Base-by-base conservation (phyloP, 1,284 basidiomycete genomes). In the Ganoderma multipileum region DNA sequence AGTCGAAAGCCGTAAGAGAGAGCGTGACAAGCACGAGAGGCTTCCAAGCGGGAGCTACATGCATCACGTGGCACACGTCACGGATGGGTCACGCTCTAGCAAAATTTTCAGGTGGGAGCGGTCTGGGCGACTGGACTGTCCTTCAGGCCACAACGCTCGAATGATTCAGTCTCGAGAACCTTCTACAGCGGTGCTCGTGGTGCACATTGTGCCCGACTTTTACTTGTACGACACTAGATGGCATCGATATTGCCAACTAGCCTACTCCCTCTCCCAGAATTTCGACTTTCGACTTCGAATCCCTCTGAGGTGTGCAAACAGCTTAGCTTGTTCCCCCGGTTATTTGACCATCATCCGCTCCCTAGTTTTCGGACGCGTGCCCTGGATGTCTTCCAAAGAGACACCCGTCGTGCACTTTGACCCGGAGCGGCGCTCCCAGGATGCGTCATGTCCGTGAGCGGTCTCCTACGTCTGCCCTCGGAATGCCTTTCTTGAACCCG, bases 391-490 rank as follows among this genome's bases (percentile, higher is more conserved):
- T 55, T 55, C 30, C 28, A 30, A 12, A 23, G n/a, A 33, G 52
- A 55, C 30, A 55, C 28, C 55, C 14, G n/a, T 23, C 33, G 30
- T 33, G 30, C 33, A n/a, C n/a, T 38, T 58, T 20, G 18, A 18
- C n/a, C 8, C 20, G n/a, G 33, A 3, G 55, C 20, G 55, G n/a
- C 33, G n/a, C 33, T 58, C 55, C n/a, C 55, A 58, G 55, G 55
- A 33, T 60, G 58, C 36, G 36, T 60, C 58, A 60, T 39, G 38
- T 41, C 36, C 38, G 36, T 60, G 38, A 42, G 58, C 58, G 38
- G 58, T 60, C 38, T 60, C 58, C 38, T 60, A 28, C 38, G 38
- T 16, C 20, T 30, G 30, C 20, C 30, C 55, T 58, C 55, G 30
- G 55, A 58, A 33, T 33, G 33, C 30, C 47, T 50, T 50, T n/a